phyloP scores from a whole-genome alignment of 768 basidiomycete genomes.

The Phylloporus scabripes region DNA sequence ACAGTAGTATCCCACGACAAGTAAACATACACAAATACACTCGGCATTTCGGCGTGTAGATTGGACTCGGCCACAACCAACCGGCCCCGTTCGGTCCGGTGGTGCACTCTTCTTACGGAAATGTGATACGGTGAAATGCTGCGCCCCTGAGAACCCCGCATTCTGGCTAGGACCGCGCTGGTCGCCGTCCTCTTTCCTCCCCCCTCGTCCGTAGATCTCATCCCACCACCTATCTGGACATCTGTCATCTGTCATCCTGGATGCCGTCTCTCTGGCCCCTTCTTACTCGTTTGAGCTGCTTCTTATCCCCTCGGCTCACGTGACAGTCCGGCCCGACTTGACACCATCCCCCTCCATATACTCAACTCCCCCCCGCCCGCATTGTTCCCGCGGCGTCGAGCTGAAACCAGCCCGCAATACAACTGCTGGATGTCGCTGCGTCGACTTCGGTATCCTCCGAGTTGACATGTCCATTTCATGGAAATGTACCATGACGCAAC shows the following conservation, averaged over 20 bases:
- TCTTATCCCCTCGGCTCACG: conserved; percentile 1
- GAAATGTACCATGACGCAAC: too few species aligned
- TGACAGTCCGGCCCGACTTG: not conserved
- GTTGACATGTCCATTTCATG: too few species aligned
- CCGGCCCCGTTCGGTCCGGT: not conserved
- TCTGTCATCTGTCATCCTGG: not conserved
- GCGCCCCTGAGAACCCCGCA: not conserved
- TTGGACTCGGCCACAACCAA: not conserved
- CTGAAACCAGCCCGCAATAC: not conserved
- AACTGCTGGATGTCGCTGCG: too few species aligned
- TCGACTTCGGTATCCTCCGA: too few species aligned
- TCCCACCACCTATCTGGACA: not conserved
- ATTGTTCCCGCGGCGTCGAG: conserved; percentile 1
- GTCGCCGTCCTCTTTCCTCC: not conserved
- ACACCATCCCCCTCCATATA: too few species aligned
- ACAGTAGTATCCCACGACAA: conserved; percentile 21
- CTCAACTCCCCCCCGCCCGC: not conserved
- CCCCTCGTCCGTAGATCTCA: not conserved
- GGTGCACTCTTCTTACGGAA: too few species aligned
- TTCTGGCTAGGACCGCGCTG: not conserved
- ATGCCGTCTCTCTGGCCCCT: not conserved
- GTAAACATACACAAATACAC: conserved; percentile 17
- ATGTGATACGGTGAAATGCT: not conserved
- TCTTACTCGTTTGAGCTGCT: not conserved
- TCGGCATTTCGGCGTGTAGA: conserved; percentile 23